Base-by-base conservation (phyloP, 2,329 filamentous ascomycete species). In the Cercospora berteroae region DNA sequence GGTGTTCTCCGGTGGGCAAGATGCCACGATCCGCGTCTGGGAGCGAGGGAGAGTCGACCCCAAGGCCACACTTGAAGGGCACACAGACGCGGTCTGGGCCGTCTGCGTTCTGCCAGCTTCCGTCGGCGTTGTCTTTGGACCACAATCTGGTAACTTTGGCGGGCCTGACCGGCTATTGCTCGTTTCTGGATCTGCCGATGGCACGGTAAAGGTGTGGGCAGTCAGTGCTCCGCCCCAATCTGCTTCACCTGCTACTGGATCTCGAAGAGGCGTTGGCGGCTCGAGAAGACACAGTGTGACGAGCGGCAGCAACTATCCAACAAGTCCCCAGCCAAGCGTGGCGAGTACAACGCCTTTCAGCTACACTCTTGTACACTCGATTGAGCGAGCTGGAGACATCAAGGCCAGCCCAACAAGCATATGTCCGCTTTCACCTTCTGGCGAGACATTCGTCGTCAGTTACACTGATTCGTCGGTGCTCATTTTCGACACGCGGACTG, bases 1-100 rank as follows among this genome's bases (percentile, higher is more conserved):
- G 95, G 94, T 99, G 71, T 99, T 99, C 80, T 98, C 94, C 5
- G 95, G 95, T 68, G 95, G 95, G 4, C 93, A 97, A 78, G 95
- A 99, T 79, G 89, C 92, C 18, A 96, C 93, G 6, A 89, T 99
- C 42, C 88, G 94, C 31, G 93, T 99, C 0, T 99, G 95, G 95
- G 94, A 99, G 79, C 88, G 94, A 60, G 94, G 94, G 29, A 86
- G 94, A 57, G 93, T 99, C 33, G 95, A 98, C 77, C 93, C 95
- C 7, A 98, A 98, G 80, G 93, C 93, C 2, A 97, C 93, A 0
- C 84, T 99, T 4, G 93, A 97, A 72, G 94, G 94, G 0, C 70
- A 98, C 76, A 96, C 91, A 0, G 95, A 99, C 82, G 93, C 94
- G 4, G 93, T 99, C 4, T 99, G 95, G 95, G 90, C 93, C 2